Base-by-base conservation (phyloP, 208 protist genomes). In the Acanthamoeba comandoni region DNA sequence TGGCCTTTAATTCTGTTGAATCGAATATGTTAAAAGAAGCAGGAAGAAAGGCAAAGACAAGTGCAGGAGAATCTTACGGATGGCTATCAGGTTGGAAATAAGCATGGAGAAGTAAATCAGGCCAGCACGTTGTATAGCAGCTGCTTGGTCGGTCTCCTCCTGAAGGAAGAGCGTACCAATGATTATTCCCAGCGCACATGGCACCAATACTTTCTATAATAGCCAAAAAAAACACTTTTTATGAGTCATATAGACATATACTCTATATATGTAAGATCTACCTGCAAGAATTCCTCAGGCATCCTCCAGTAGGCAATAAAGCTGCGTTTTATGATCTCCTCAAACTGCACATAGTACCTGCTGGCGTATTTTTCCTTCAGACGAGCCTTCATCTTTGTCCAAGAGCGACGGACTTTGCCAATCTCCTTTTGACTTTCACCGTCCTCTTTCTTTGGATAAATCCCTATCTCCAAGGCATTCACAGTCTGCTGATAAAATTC, bases 101-200 rank as follows among this genome's bases (percentile, higher is more conserved):
- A 85, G 13, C 15, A 85, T 29, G 17, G 75, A 85, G 26, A 85
- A 85, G 75, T 85, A 85, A 31, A 85, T 85, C 8, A 64, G 53
- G 0, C 53, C 75, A 15, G 75, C 75, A 17, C 75, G 48, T 22
- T 85, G 31, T n/a, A 35, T 26, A 35, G 75, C 75, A n/a, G 53
- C 75, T 12, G 26, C 75, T 31, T 85, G 75, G n/a, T 85, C 29
- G 24, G 58, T 35, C 53, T 85, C 75, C 48, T 67, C 12, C 53
- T 85, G 75, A 15, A 85, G 48, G 51, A 85, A 85, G 29, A 85
- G 75, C 3, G 75, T 85, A 7, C 75, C 75, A 51, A 67, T 17
- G 11, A n/a, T 9, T 8, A 12, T 1, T 0, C 29, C 13, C 13
- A 11, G 26, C 9, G 51, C 3, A 64, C n/a, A 31, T 19, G 48